phyloP scores from a whole-genome alignment of 176 grass and related monocot genomes.

The Elymus sibiricus region DNA sequence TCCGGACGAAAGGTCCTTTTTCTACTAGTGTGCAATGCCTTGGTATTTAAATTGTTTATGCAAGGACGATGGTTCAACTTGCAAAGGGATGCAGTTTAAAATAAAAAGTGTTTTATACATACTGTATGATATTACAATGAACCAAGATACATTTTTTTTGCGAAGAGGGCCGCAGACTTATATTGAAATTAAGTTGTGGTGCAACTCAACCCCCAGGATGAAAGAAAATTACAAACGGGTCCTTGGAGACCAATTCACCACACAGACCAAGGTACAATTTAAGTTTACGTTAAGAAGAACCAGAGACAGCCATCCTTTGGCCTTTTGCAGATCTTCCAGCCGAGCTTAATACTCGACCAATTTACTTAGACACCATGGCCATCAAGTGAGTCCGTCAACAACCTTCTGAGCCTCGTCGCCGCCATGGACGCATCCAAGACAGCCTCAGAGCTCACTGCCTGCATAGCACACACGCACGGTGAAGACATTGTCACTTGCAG shows the following conservation, averaged over 20 bases:
- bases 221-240: too few relatives aligned
- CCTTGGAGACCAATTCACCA: too few relatives aligned
- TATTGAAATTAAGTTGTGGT: too few relatives aligned
- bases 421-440: constrained; percentile 1
- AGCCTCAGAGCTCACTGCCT: not conserved
- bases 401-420: not conserved
- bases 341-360: not conserved
- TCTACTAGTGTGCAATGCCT: too few relatives aligned
- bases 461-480: not conserved
- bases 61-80: not conserved
- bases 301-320: not conserved
- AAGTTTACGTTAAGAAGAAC: not conserved
- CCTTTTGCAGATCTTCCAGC: not conserved
- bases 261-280: not conserved
- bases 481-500: not conserved
- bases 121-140: not conserved
- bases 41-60: too few relatives aligned
- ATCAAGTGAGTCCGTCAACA: not conserved
- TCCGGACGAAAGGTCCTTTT: too few relatives aligned
- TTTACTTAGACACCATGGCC: not conserved
- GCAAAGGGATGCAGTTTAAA: not conserved
- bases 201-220: too few relatives aligned
- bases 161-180: too few relatives aligned
- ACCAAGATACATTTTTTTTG: not conserved
- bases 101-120: not conserved